These are phyloP conservation scores for Anacardium occidentale DNA, from an alignment of 345 rosid genomes.

Conservation along the genomic window DNA sequence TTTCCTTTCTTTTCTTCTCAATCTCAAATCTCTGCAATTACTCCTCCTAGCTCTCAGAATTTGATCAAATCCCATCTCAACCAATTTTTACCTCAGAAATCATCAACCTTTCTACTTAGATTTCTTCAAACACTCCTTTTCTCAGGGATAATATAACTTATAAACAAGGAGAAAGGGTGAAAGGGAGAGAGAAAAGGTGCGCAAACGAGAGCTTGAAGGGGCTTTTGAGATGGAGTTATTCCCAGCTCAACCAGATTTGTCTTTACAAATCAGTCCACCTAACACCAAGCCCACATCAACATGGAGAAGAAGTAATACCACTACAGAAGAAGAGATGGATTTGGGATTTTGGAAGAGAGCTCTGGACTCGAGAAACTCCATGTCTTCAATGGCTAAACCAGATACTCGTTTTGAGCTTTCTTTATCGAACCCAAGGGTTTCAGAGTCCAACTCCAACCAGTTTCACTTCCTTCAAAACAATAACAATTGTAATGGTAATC, in stretches of 20 bases:
- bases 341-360: conserved; percentile 66
- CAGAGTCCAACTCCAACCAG: conserved; percentile 40
- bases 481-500: conserved; percentile 31
- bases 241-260: conserved; percentile 78
- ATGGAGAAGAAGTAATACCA: conserved; percentile 41
- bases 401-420: conserved; percentile 55
- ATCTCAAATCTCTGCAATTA: conserved; percentile 58
- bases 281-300: conserved; percentile 63
- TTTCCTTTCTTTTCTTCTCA: conserved; percentile 33
- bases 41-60: conserved; percentile 20
- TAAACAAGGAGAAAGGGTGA: not conserved
- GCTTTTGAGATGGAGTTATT: conserved; percentile 59
- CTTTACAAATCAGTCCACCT: conserved; percentile 73
- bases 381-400: conserved; percentile 52
- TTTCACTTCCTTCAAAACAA: conserved; percentile 32
- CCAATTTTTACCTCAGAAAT: conserved; percentile 18
- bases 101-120: conserved; percentile 21
- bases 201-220: not conserved
- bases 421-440: conserved; percentile 52
- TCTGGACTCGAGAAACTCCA: conserved; percentile 46
- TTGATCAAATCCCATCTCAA: conserved; percentile 34
- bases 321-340: conserved; percentile 43
- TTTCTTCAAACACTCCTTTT: conserved; percentile 19
- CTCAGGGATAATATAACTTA: not conserved
- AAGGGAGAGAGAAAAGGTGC: not conserved